Evolutionary conservation across 2,329 filamentous ascomycete species (phyloP).

Genomic region (Bertia moriformis): DNA sequence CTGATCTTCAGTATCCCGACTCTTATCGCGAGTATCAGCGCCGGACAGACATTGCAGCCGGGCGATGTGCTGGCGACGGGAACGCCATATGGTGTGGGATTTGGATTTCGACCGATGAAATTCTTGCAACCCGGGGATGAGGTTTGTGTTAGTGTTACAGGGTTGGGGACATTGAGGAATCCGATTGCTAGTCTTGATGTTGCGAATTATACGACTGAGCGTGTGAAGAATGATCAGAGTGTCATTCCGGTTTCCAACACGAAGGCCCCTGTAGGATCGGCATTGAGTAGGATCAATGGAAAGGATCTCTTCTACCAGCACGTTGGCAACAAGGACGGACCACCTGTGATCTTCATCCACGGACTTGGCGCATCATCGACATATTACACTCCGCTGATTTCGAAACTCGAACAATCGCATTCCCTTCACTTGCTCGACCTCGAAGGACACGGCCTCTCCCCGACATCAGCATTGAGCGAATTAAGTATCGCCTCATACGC

Average conservation of each 20-base stretch:
- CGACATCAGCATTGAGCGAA: slow-evolving; percentile 26
- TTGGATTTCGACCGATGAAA: slow-evolving; percentile 24
- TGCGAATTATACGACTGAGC: slow-evolving; percentile 10
- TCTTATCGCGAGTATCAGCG: slow-evolving; percentile 24
- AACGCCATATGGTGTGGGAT: slow-evolving; percentile 29
- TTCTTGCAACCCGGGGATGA: slow-evolving; percentile 24
- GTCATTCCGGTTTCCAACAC: not conserved
- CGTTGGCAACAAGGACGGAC: slow-evolving; percentile 9
- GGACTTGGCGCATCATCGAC: slow-evolving; percentile 31
- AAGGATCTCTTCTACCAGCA: slow-evolving; percentile 24
- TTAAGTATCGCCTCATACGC: slow-evolving; percentile 27
- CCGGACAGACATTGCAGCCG: slow-evolving; percentile 23
- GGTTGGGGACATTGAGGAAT: slow-evolving; percentile 24
- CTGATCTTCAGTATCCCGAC: slow-evolving; percentile 28
- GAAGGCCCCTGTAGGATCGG: slow-evolving; percentile 3
- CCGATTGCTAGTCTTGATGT: slow-evolving; percentile 12
- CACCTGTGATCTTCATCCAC: slow-evolving; percentile 33
- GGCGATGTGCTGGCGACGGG: slow-evolving; percentile 30
- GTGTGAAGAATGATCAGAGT: not conserved
- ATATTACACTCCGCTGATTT: slow-evolving; percentile 28
- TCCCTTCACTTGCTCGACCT: slow-evolving; percentile 31
- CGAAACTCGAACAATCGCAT: slow-evolving; percentile 13
- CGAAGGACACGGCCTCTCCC: slow-evolving; percentile 38
- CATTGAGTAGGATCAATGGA: slow-evolving; percentile 19
- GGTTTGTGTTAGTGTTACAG: slow-evolving; percentile 22